A percentile compares a stretch with the other conserved stretches of the same genome.
Conservation (phyloP, 768 basidiomycete species). For the Clavaria fumosa region DNA sequence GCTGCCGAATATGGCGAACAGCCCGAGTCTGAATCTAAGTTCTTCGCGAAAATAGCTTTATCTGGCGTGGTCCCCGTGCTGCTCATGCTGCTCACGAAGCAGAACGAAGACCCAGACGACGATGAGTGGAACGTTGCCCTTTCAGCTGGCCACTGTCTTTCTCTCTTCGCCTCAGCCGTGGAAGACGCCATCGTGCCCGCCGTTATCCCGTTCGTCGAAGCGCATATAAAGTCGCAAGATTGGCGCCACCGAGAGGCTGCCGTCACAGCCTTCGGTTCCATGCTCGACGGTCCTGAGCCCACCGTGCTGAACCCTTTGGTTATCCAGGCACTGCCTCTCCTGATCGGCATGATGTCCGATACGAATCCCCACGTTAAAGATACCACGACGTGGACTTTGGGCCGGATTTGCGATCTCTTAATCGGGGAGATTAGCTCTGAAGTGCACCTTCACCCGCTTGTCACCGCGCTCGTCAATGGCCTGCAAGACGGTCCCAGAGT, state of each 20-base stretch:
- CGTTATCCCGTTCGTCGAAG: constrained; percentile 96
- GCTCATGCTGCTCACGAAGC: constrained; percentile 72
- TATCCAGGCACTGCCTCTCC: constrained; percentile 81
- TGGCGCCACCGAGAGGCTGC: constrained; percentile 97
- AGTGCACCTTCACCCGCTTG: constrained; percentile 68
- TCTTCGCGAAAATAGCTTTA: constrained; percentile 89
- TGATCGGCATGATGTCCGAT: constrained; percentile 94
- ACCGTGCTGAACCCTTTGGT: constrained; percentile 78
- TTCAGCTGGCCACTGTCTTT: constrained; percentile 88
- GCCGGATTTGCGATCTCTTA: constrained; percentile 84
- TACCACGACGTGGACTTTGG: constrained; percentile 95
- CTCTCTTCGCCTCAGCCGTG: constrained; percentile 79
- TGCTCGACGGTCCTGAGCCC: constrained; percentile 92
- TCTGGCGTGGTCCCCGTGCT: constrained; percentile 92
- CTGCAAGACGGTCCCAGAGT: constrained; percentile 73
- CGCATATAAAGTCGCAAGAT: constrained; percentile 79
- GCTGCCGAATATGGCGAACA: constrained; percentile 82
- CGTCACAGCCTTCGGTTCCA: constrained; percentile 96
- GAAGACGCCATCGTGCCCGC: constrained; percentile 81
- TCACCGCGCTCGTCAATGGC: constrained; percentile 71
- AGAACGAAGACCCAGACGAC: constrained; percentile 94
- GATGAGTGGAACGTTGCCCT: constrained; percentile 99
- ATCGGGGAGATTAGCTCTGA: constrained; percentile 79
- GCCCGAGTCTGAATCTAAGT: constrained; percentile 72
- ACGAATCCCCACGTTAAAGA: constrained; percentile 79